Percentiles rank a stretch among this genome's conserved stretches.
Evolutionary conservation across 1,139 yeast species (phyloP).

Genomic region (Hemisphaericaspora lyxosophila): DNA sequence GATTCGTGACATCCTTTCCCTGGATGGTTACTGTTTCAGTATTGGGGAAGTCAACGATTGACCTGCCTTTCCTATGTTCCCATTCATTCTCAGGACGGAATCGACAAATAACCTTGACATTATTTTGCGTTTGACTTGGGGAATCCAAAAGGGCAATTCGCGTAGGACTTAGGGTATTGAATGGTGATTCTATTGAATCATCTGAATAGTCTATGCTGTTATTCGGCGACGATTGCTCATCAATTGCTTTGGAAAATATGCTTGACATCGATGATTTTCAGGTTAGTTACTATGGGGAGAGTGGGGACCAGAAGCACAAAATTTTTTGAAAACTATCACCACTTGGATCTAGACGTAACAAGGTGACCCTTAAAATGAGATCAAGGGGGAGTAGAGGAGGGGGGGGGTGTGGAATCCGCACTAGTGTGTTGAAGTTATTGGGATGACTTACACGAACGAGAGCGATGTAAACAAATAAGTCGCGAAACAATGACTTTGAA

Average conservation of each 20-base stretch:
- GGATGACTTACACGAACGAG: too few relatives aligned
- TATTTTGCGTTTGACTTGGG: neutral
- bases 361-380: too few relatives aligned
- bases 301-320: too few relatives aligned
- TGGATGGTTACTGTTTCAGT: slow-evolving; percentile 25
- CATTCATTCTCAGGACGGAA: slow-evolving; percentile 52
- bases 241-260: slow-evolving; percentile 1
- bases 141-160: neutral
- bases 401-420: too few relatives aligned
- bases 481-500: too few relatives aligned
- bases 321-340: too few relatives aligned
- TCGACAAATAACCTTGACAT: slow-evolving; percentile 64
- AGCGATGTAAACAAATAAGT: too few relatives aligned
- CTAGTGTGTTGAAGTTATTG: too few relatives aligned
- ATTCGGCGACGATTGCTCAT: neutral
- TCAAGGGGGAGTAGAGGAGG: too few relatives aligned
- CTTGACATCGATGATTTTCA: too few relatives aligned
- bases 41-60: slow-evolving; percentile 22
- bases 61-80: slow-evolving; percentile 27
- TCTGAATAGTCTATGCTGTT: slow-evolving; percentile 1
- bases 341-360: too few relatives aligned
- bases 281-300: too few relatives aligned
- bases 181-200: neutral
- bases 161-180: slow-evolving; percentile 1
- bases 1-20: slow-evolving; percentile 31